These are phyloP conservation scores for Cydonia oblonga DNA, from an alignment of 331 rosid species.

Conservation along the genomic window DNA sequence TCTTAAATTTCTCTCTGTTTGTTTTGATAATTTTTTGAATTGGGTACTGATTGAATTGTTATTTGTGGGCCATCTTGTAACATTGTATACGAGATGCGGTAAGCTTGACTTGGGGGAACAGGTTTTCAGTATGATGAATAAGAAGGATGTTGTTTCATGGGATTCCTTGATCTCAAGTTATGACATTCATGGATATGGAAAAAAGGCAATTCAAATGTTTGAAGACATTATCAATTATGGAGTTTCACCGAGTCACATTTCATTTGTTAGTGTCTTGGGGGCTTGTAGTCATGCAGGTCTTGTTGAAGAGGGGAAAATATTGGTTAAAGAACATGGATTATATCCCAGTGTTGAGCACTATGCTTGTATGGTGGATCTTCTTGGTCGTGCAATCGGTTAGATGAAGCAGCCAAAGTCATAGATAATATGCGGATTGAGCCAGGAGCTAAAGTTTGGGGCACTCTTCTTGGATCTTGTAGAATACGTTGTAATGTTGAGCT, in stretches of 20 bases:
- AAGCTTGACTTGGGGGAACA: conserved; percentile 15
- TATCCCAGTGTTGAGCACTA: conserved; percentile 24
- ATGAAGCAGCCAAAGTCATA: conserved; percentile 23
- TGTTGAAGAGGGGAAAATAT: conserved; percentile 14
- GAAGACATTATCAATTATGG: conserved; percentile 16
- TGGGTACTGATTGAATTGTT: neutral
- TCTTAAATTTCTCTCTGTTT: neutral
- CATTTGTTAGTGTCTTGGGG: conserved; percentile 19
- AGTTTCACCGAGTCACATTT: conserved; percentile 15
- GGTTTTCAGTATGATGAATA: conserved; percentile 9
- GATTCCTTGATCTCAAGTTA: conserved; percentile 27
- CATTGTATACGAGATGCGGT: conserved; percentile 26
- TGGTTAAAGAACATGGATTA: conserved; percentile 12
- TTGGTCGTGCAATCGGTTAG: conserved; percentile 21
- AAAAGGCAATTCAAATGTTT: conserved; percentile 12
- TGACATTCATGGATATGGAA: conserved; percentile 25
- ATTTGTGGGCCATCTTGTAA: neutral
- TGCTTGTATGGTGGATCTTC: conserved; percentile 29
- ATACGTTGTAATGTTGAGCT: conserved; percentile 22
- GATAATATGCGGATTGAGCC: conserved; percentile 28
- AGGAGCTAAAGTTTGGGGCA: conserved; percentile 26
- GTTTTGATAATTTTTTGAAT: neutral
- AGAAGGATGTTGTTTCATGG: conserved; percentile 23
- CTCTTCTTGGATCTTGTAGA: conserved; percentile 26
- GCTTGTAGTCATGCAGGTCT: conserved; percentile 28